Base-by-base conservation (phyloP, 2,329 filamentous ascomycete genomes). In the Colletotrichum destructivum region DNA sequence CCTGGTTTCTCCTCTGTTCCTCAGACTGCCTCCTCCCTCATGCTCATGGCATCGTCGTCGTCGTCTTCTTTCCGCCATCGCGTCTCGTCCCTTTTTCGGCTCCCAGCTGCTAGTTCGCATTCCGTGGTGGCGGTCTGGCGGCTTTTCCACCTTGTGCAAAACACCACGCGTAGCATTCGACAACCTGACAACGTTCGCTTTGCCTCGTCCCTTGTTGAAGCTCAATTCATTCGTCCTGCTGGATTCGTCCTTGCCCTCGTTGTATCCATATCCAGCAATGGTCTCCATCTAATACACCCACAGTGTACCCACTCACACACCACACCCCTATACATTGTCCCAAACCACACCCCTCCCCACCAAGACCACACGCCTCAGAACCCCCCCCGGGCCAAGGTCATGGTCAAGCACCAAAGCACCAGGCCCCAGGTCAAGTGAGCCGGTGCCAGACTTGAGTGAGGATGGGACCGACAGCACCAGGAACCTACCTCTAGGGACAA, bases 11-110 rank as follows among this genome's bases (percentile, higher is more conserved):
- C 51, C 51, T 54, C 18, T 56, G 54, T 54, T 23, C 66, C 51
- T 46, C 54, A 40, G 21, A 64, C 52, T 54, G 21, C 38, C 31
- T 77, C 78, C 71, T 76, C n/a, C 47, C 31, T 26, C 26, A 23
- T 77, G 75, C 77, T 76, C 76, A 75, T 77, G 75, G 75, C 63
- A 66, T 73, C 69, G 56, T 71, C 42, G 23, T 57, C 59, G 47
- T 64, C 54, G n/a, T n/a, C n/a, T n/a, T n/a, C n/a, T n/a, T n/a
- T 26, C 62, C 46, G 52, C 55, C 51, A 11, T 38, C 9, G 35
- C 35, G 35, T 38, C 35, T 72, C 66, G 66, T 70, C 67, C 69
- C 62, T 72, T 71, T 62, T 51, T 68, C 62, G 64, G 69, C 69
- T 62, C 40, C 13, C 11, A 2, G 4, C 38, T 40, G 64, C 64